Base-by-base conservation (phyloP, 2,329 filamentous ascomycete genomes). In the Colletotrichum melonis region DNA sequence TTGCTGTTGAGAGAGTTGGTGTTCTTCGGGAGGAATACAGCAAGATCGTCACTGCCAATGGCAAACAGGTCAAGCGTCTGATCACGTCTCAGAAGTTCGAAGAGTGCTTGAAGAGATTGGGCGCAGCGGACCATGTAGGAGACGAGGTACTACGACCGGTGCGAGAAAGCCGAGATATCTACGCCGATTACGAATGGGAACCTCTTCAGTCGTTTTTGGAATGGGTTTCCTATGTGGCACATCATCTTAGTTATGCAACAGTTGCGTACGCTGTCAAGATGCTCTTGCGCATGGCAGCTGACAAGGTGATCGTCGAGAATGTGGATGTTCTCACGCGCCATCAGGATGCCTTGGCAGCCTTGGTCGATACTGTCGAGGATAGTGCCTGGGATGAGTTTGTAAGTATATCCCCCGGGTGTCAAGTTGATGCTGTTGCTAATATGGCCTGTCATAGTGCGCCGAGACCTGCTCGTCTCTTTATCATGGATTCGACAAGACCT, bases 21-120 rank as follows among this genome's bases (percentile, higher is more conserved):
- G 85, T 89, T 57, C 79, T 94, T 55, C 87, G 90, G 63, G 80
- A 86, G 67, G 89, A 92, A 72, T 95, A 94, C 79, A 84, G 87
- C 67, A 86, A 87, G 57, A 80, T 94, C 4, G 82, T 89, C 65
- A 82, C 85, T 42, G 78, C 83, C 63, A 87, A 85, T 63, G 75
- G 81, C 0, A 82, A 85, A 26, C 85, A 89, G 63, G 80, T 87
- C 8, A 75, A 80, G 28, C 82, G 82, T 2, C 80, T 89, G 0
- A 73, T 92, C 30, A 85, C 86, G 5, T 82, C 85, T 2, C 77
- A 82, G 79, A 76, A 82, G 78, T 75, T 91, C 66, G 76, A 89
- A 63, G 79, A 83, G 6, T 81, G 94, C 12, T 92, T 95, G 74
- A 80, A 81, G 63, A 82, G 82, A 19, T 79, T 95, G 6, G 92